These are phyloP conservation scores for Ziziphus jujuba DNA, from an alignment of 306 rosid genomes.

Conservation along the genomic window DNA sequence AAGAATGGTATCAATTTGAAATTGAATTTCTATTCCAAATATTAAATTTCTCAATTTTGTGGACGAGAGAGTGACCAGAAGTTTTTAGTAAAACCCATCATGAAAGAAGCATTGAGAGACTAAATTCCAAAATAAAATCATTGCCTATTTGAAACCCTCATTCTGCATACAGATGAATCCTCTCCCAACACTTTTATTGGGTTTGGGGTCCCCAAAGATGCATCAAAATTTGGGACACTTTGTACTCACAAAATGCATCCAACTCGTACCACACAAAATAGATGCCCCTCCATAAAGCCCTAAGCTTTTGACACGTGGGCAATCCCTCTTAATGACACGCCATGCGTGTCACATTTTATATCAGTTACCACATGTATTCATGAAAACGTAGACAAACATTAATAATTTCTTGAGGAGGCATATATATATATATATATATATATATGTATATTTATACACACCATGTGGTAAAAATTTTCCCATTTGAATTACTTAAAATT, in stretches of 20 bases:
- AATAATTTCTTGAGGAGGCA: too few species aligned
- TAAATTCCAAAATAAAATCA: not conserved
- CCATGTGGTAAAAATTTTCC: slow-evolving; percentile 11
- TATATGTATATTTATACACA: too few species aligned
- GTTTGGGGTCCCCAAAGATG: slow-evolving; percentile 9
- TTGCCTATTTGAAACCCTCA: slow-evolving; percentile 5
- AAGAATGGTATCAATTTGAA: too few species aligned
- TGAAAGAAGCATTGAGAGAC: slow-evolving; percentile 1
- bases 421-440: too few species aligned
- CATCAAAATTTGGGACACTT: slow-evolving; percentile 1
- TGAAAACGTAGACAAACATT: too few species aligned
- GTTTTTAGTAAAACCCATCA: slow-evolving; percentile 6
- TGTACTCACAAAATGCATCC: slow-evolving; percentile 6
- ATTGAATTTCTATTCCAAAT: too few species aligned
- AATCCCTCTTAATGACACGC: not conserved
- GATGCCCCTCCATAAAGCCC: not conserved
- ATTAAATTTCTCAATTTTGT: not conserved
- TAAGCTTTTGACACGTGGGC: slow-evolving; percentile 5
- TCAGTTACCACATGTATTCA: too few species aligned
- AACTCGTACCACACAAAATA: not conserved
- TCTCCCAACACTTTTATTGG: not conserved
- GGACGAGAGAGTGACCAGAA: not conserved
- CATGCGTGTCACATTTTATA: too few species aligned
- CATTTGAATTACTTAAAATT: slow-evolving; percentile 17
- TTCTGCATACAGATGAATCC: not conserved